These are phyloP conservation scores for Gloeophyllum trabeum DNA, from an alignment of 768 basidiomycete species.

Conservation along the genomic window DNA sequence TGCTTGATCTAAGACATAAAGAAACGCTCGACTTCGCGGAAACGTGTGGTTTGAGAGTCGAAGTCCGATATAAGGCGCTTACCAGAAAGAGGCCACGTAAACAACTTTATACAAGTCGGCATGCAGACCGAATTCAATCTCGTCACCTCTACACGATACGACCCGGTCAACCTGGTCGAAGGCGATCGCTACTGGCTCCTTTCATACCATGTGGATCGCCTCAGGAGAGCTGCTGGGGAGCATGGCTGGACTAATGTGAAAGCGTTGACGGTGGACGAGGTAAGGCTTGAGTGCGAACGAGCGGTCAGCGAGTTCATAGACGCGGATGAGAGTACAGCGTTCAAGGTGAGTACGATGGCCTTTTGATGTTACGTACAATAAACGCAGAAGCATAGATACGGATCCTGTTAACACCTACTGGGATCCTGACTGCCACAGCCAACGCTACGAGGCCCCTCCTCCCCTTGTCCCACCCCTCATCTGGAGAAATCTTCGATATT, in stretches of 20 bases:
- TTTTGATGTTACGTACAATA: too few relatives aligned
- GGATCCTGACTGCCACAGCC: slow-evolving; percentile 10
- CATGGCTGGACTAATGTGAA: slow-evolving; percentile 36
- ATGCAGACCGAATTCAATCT: slow-evolving; percentile 1
- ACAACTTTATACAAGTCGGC: too few relatives aligned
- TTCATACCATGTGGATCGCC: slow-evolving; percentile 46
- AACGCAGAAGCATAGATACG: slow-evolving; percentile 43
- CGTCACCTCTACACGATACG: slow-evolving; percentile 50
- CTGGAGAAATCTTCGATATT: too few relatives aligned
- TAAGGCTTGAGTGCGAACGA: slow-evolving; percentile 34
- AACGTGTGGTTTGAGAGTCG: too few relatives aligned
- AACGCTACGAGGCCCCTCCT: slow-evolving; percentile 4
- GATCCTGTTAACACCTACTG: slow-evolving; percentile 18
- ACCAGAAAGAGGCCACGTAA: too few relatives aligned
- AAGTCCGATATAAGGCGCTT: too few relatives aligned
- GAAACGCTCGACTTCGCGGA: too few relatives aligned
- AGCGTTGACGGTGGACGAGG: slow-evolving; percentile 23
- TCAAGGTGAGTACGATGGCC: slow-evolving; percentile 23
- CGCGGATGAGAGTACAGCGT: slow-evolving; percentile 12
- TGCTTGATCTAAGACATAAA: too few relatives aligned
- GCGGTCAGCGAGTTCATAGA: slow-evolving; percentile 20
- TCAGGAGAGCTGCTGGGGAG: slow-evolving; percentile 34
- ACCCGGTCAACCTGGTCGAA: slow-evolving; percentile 30
- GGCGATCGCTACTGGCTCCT: slow-evolving; percentile 48
- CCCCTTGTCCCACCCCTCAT: slow-evolving; percentile 5